These are phyloP conservation scores for Blepharisma japonicum DNA, from an alignment of 73 alveolate genomes.

Conservation along the genomic window DNA sequence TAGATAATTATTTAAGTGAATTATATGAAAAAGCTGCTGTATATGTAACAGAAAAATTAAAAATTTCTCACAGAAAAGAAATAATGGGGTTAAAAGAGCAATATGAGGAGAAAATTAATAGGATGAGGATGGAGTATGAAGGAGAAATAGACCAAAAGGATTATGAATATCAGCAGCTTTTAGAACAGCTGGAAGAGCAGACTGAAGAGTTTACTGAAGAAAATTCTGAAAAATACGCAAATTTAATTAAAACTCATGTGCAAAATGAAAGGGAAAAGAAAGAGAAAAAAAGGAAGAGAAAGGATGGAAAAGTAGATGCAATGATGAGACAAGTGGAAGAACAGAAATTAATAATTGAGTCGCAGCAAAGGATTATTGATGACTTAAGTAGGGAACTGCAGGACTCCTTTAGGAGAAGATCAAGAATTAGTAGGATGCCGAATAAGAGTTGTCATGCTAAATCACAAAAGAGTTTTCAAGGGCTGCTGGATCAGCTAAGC, in stretches of 20 bases:
- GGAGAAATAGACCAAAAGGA: neutral
- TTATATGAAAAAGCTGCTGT: neutral
- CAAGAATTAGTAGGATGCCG: too few relatives aligned
- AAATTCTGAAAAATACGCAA: too few relatives aligned
- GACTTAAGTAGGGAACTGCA: neutral
- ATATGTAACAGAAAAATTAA: neutral
- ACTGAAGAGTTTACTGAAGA: too few relatives aligned
- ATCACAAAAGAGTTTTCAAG: neutral
- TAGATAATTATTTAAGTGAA: conserved; percentile 2
- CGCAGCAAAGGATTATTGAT: conserved; percentile 5
- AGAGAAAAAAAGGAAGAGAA: too few relatives aligned
- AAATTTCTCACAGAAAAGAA: neutral
- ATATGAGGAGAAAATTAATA: conserved; percentile 10
- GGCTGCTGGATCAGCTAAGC: neutral
- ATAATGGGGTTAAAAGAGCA: neutral
- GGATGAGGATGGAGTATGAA: conserved; percentile 1
- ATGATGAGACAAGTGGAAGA: neutral
- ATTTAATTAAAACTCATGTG: too few relatives aligned
- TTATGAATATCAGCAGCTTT: too few relatives aligned
- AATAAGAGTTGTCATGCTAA: neutral
- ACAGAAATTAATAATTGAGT: neutral
- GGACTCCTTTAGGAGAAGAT: conserved; percentile 4
- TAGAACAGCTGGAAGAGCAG: too few relatives aligned
- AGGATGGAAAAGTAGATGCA: too few relatives aligned
- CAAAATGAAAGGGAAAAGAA: too few relatives aligned